Base-by-base conservation (phyloP, 106 monocot genomes). In the Chionographis japonica region DNA sequence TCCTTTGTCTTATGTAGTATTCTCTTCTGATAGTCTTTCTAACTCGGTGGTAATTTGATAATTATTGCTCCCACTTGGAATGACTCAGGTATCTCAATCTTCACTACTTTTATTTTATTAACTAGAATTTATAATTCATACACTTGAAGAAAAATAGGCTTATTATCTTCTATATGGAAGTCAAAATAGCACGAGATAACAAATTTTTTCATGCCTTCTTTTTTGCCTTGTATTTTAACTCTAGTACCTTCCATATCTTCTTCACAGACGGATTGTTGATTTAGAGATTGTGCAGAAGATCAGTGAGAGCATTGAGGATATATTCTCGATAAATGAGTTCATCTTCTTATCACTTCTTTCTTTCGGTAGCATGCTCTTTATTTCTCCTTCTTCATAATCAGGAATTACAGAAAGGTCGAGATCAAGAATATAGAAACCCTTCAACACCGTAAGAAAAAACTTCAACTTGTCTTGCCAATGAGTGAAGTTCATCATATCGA, bases 11-110 rank as follows among this genome's bases (percentile, higher is more conserved):
- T 40, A 50, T 76, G 58, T 1, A 76, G 12, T 11, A 55, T 2
- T 17, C 60, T 76, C 40, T 69, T 76, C 7, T n/a, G 13, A 50
- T 69, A 76, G n/a, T 76, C 10, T 37, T 49, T 76, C 62, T 42
- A 76, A 69, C 1, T 62, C 3, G 19, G n/a, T n/a, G 19, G 53
- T 5, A 69, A 18, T 76, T 76, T 76, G 4, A 20, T 8, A 54
- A 62, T 62, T 10, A 69, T 68, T 43, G 6, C 69, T 1, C 68
- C 42, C n/a, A n/a, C n/a, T n/a, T n/a, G n/a, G n/a, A n/a, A n/a
- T n/a, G n/a, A n/a, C n/a, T n/a, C n/a, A n/a, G 2, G 63, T 55
- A 60, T 4, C 11, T 15, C 56, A 12, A 76, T 52, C 6, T 69
- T 76, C 15, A 76, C 6, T 37, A 19, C 58, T 19, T 40, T 14